Evolutionary conservation across 495 filamentous ascomycete species (phyloP), one percentile per base, ranked within the genome.

Genomic region (Stereocaulon alpinum): DNA sequence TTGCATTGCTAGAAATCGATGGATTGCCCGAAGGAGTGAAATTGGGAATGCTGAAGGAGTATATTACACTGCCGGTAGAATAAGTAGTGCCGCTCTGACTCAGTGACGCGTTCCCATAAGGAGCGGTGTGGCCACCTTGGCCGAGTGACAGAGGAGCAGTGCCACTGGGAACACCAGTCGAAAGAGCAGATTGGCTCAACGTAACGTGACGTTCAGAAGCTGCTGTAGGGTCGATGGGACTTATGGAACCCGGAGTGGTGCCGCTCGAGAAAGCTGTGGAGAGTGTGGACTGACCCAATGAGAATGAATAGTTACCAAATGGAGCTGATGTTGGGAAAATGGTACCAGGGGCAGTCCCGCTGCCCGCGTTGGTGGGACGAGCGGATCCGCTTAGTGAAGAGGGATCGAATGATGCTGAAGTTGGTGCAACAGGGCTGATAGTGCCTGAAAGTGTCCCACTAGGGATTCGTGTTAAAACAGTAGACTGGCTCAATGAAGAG

Each of bases 291-390:
- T 12, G 40, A 34, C 37, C 37, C 10, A 27, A 55, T 10, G 52
- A 40, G 22, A 20, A 32, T 2, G 47, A 18, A 44, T 14, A 56
- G 27, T 47, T 56, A 1, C 42, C 24, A 29, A 32, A 47, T 22
- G 42, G 41, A 56, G 55, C 41, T 4, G 41, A 56, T 18, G 27
- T 56, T 44, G 55, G 27, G 55, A 47, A 17, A 24, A 15, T 47
- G 42, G 27, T 37, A 15, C 24, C 48, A 20, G 58, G 40, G 37
- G 9, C 22, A 22, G 58, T 53, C 37, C 58, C 30, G 24, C 22
- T 44, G 18, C 4, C 12, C 34, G n/a, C 41, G 30, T 40, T 24
- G 29, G 54, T 56, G 22, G 54, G 32, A 27, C 30, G 54, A 34
- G 29, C 18, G 40, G 40, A 22, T 29, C 20, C 27, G 30, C 24